Evolutionary conservation across 163 green algal genomes (phyloP).

Genomic region (Chlamydomonas reinhardtii): DNA sequence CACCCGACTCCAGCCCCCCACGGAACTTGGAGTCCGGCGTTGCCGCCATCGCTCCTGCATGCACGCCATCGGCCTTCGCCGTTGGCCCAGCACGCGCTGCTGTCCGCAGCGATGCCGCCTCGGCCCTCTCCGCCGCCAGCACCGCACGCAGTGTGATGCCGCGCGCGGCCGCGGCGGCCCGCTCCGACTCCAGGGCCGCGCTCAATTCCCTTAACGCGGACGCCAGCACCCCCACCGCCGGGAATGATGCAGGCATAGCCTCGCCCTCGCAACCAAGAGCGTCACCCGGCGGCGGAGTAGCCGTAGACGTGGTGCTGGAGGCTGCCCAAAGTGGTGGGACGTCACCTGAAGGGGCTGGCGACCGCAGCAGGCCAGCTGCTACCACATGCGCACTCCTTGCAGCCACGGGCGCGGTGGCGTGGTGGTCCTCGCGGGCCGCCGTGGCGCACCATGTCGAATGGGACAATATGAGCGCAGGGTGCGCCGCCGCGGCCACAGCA

Average conservation of each 20-base stretch:
- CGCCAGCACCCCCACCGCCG: not conserved
- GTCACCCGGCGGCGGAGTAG: no score
- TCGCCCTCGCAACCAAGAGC: no score
- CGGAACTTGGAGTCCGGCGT: not conserved
- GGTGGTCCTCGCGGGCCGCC: not conserved
- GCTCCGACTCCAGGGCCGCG: constrained; percentile 1
- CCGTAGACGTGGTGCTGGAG: no score
- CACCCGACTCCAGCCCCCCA: not conserved
- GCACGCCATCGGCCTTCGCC: not conserved
- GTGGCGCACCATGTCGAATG: not conserved
- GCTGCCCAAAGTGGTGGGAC: no score
- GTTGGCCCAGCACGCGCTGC: no score
- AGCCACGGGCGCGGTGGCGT: no score
- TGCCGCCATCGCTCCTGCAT: not conserved
- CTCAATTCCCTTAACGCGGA: not conserved
- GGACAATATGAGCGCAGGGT: not conserved
- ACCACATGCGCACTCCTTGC: no score
- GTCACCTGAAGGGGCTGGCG: not conserved
- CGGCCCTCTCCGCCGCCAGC: not conserved
- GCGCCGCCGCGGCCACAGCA: not conserved
- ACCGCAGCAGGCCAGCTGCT: no score
- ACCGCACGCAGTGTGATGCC: not conserved
- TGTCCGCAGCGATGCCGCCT: not conserved
- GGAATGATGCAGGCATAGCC: not conserved
- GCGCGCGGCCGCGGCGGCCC: not conserved